Evolutionary conservation across 345 rosid genomes (phyloP), one percentile per base, ranked within the genome.

Genomic region (Lenwebbia sp.): DNA sequence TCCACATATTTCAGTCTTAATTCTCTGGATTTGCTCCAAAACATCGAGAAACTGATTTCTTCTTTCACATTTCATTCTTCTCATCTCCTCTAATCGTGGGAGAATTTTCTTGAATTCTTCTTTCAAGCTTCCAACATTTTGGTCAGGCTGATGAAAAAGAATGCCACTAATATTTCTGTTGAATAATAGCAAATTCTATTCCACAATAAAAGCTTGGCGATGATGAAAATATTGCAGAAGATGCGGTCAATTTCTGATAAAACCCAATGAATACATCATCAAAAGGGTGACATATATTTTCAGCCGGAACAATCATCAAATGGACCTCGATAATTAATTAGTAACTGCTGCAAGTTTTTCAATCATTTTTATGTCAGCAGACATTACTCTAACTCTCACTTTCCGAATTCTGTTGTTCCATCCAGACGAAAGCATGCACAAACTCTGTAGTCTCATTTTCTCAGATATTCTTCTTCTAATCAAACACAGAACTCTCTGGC

Each of bases 1-100:
- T 70, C 92, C 94, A 90, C 85, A 86, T 40, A 98, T 92, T 86
- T 98, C 98, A 87, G 88, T 87, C 84, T 92, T 90, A 82, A 96
- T 92, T 58, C 22, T 86, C 76, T 88, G 86, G 54, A 94, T 92
- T 76, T 93, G 93, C 76, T 92, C 95, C 12, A 92, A 54, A 84
- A 96, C 95, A 85, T 93, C 93, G 2, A 91, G 9, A 83, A 98
- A 98, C 86, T 96, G 98, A 86, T 94, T 91, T 89, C 94, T 94
- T 91, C 99, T 91, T 62, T 98, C 98, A 3, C 49, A 41, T 91
- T 92, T 94, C 91, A 95, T 92, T 89, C 93, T 95, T 83, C 87
- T 90, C 98, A 98, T 94, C 91, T 95, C 99, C 91, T 96, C 98
- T 85, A 98, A 83, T 81, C 94, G 97, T 50, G 98, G 98, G 87